Evolutionary conservation across 768 basidiomycete genomes (phyloP).

Genomic region (Pulveroboletus sp.): DNA sequence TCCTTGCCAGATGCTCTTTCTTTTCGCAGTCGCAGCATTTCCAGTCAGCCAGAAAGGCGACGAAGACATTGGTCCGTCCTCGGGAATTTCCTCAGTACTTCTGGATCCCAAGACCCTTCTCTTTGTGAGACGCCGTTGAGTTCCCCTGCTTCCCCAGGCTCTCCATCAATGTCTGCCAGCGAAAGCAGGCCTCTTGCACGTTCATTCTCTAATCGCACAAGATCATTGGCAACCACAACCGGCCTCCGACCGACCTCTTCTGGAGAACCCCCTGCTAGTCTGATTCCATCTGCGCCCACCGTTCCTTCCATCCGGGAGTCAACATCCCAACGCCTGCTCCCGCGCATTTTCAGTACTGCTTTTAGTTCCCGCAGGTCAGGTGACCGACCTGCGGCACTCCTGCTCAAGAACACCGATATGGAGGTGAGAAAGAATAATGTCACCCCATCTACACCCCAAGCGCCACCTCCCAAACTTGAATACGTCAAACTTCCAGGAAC

Average conservation of each 20-base stretch:
- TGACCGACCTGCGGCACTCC: slow-evolving; percentile 40
- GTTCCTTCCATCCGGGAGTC: slow-evolving; percentile 30
- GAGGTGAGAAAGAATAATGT: slow-evolving; percentile 37
- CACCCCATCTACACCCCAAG: slow-evolving; percentile 40
- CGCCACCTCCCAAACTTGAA: slow-evolving; percentile 80
- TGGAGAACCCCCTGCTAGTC: slow-evolving; percentile 22
- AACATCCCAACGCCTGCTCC: slow-evolving; percentile 58
- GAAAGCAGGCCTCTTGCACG: slow-evolving; percentile 22
- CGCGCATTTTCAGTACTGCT: slow-evolving; percentile 65
- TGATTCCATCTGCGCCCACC: slow-evolving; percentile 20
- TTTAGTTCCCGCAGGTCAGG: slow-evolving; percentile 58
- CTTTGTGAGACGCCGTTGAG: slow-evolving; percentile 18
- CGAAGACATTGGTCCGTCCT: slow-evolving; percentile 74
- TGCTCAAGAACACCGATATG: slow-evolving; percentile 36
- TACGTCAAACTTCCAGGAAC: slow-evolving; percentile 92
- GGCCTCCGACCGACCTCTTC: slow-evolving; percentile 36
- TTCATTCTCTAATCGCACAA: slow-evolving; percentile 24
- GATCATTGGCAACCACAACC: slow-evolving; percentile 11
- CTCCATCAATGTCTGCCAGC: slow-evolving; percentile 18
- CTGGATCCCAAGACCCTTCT: slow-evolving; percentile 24
- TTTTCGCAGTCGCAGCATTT: slow-evolving; percentile 28
- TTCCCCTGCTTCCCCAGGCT: slow-evolving; percentile 16
- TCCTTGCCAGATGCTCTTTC: slow-evolving; percentile 44
- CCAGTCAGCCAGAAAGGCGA: slow-evolving; percentile 37
- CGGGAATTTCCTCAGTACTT: slow-evolving; percentile 40